Conservation (phyloP, 768 basidiomycete species). For the Lentinula raphanica region DNA sequence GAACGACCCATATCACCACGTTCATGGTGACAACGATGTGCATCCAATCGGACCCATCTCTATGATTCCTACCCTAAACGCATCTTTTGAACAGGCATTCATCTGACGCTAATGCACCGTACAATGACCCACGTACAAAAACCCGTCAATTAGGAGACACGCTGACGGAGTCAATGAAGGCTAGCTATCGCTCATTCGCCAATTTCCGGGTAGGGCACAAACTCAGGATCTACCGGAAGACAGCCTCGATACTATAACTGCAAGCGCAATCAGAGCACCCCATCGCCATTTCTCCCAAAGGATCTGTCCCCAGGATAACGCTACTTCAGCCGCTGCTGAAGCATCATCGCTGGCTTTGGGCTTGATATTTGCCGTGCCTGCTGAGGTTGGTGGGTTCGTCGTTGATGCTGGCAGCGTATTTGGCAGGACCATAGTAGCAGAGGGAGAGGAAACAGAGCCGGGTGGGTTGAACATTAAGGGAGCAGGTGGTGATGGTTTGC, state of each 20-base stretch:
- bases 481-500: slow-evolving; percentile 37
- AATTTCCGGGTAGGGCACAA: background rate
- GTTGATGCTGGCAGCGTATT: slow-evolving; percentile 14
- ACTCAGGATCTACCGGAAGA: slow-evolving; percentile 38
- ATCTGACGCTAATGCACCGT: too few relatives aligned
- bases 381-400: background rate
- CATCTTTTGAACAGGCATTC: too few relatives aligned
- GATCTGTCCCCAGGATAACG: slow-evolving; percentile 57
- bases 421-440: slow-evolving; percentile 2
- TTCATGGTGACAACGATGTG: too few relatives aligned
- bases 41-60: too few relatives aligned
- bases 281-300: slow-evolving; percentile 84
- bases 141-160: too few relatives aligned
- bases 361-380: background rate
- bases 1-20: too few relatives aligned
- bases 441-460: slow-evolving; percentile 12
- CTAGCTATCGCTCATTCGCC: background rate
- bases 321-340: slow-evolving; percentile 42
- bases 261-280: slow-evolving; percentile 72
- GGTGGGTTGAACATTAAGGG: slow-evolving; percentile 11
- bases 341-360: slow-evolving; percentile 20
- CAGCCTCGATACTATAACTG: slow-evolving; percentile 72
- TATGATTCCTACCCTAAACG: too few relatives aligned
- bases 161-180: too few relatives aligned
- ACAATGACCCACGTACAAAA: too few relatives aligned